These are phyloP conservation scores for Curvularia spicifera DNA, from an alignment of 2,329 filamentous ascomycete genomes.

Conservation along the genomic window DNA sequence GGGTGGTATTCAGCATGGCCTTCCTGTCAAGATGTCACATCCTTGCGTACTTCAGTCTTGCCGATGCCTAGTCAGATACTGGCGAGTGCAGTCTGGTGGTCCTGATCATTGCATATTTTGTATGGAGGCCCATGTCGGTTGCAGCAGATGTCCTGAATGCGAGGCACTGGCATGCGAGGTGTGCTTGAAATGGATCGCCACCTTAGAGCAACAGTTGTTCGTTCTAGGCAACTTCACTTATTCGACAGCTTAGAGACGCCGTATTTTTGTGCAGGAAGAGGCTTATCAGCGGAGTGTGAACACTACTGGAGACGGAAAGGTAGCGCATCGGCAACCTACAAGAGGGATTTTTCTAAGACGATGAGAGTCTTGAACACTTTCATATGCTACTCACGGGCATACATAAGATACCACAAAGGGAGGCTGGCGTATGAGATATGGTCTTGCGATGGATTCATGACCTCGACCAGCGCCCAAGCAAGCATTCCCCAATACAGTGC, in stretches of 20 bases:
- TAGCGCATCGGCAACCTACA: background rate
- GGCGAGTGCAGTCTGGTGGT: constrained; percentile 9
- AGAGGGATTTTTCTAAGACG: background rate
- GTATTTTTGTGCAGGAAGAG: background rate
- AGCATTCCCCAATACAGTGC: background rate
- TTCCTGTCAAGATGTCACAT: constrained; percentile 21
- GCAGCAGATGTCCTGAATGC: constrained; percentile 19
- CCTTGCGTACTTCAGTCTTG: constrained; percentile 12
- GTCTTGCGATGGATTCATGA: background rate
- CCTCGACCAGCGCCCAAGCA: background rate
- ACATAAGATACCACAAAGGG: background rate
- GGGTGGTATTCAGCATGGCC: constrained; percentile 11
- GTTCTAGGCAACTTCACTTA: background rate
- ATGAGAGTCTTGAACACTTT: background rate
- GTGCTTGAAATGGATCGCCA: constrained; percentile 10
- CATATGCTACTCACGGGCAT: background rate
- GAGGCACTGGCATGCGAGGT: constrained; percentile 22
- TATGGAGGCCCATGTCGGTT: background rate
- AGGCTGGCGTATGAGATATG: too few relatives aligned
- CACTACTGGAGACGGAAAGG: too few relatives aligned
- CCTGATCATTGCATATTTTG: constrained; percentile 21
- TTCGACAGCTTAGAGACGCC: constrained; percentile 5
- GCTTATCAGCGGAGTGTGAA: background rate
- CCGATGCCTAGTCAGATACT: background rate
- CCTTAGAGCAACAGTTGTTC: constrained; percentile 6